Conservation (phyloP, 164 flowering plant species). For the Hamamelis virginiana region DNA sequence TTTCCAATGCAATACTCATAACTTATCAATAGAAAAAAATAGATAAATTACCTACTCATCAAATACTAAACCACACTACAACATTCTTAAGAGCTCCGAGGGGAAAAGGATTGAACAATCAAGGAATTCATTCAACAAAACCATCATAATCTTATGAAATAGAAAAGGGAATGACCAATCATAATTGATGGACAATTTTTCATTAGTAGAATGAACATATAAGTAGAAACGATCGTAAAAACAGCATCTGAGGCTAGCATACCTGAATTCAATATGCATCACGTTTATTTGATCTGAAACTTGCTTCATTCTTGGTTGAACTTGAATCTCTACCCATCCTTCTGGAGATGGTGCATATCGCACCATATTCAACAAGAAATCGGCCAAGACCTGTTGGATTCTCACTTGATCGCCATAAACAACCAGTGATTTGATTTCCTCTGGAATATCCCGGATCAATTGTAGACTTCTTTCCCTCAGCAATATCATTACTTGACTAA, state of each 20-base stretch:
- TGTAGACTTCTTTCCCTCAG: constrained; percentile 77
- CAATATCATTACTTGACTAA: constrained; percentile 83
- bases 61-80: too few species aligned
- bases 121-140: neutral
- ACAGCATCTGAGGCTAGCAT: neutral
- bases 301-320: constrained; percentile 59
- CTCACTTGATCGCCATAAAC: constrained; percentile 86
- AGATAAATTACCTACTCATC: too few species aligned
- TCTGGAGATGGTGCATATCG: constrained; percentile 76
- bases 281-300: constrained; percentile 39
- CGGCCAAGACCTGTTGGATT: constrained; percentile 81
- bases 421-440: constrained; percentile 70
- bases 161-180: neutral
- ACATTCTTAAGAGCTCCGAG: too few species aligned
- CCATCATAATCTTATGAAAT: neutral
- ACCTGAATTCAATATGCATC: constrained; percentile 84
- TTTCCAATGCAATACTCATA: too few species aligned
- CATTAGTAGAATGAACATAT: neutral
- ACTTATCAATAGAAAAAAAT: too few species aligned
- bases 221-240: neutral
- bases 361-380: constrained; percentile 79
- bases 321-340: constrained; percentile 97
- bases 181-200: neutral
- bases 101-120: too few species aligned
- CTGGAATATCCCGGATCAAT: constrained; percentile 84